Conservation (phyloP, 2,329 filamentous ascomycete genomes). For the Hymenoscyphus repandus region DNA sequence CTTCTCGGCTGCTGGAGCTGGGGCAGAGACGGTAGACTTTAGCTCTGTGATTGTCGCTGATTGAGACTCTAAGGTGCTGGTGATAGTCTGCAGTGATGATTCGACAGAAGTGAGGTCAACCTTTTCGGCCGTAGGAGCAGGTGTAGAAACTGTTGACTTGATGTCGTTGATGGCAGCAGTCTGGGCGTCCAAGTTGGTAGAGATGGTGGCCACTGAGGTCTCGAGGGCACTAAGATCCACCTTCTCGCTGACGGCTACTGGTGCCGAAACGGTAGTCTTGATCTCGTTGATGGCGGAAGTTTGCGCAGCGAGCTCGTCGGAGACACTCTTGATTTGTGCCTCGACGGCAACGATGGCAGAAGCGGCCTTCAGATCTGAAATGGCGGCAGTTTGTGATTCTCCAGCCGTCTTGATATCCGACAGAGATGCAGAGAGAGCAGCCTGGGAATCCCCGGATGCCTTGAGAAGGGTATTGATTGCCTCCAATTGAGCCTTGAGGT, state of each 20-base stretch:
- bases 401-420: constrained; percentile 12
- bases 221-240: constrained; percentile 9
- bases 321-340: constrained; percentile 5
- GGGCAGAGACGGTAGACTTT: constrained; percentile 10
- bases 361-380: constrained; percentile 18
- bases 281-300: constrained; percentile 13
- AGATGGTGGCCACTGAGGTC: constrained; percentile 7
- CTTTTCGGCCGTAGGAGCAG: constrained; percentile 16
- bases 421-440: constrained; percentile 3
- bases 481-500: constrained; percentile 18
- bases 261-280: constrained; percentile 5
- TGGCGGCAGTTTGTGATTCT: constrained; percentile 10
- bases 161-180: constrained; percentile 11
- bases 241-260: constrained; percentile 9
- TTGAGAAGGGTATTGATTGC: constrained; percentile 12
- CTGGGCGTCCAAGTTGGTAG: constrained; percentile 7
- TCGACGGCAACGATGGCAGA: constrained; percentile 1
- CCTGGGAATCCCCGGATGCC: constrained; percentile 2
- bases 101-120: constrained; percentile 17
- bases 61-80: constrained; percentile 7
- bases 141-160: constrained; percentile 10
- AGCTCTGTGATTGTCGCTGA: constrained; percentile 14
- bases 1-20: constrained; percentile 10
- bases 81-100: constrained; percentile 4
- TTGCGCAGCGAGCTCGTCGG: constrained; percentile 10